Conservation (phyloP, 2,329 filamentous ascomycete genomes). For the Pseudogymnoascus sp. region DNA sequence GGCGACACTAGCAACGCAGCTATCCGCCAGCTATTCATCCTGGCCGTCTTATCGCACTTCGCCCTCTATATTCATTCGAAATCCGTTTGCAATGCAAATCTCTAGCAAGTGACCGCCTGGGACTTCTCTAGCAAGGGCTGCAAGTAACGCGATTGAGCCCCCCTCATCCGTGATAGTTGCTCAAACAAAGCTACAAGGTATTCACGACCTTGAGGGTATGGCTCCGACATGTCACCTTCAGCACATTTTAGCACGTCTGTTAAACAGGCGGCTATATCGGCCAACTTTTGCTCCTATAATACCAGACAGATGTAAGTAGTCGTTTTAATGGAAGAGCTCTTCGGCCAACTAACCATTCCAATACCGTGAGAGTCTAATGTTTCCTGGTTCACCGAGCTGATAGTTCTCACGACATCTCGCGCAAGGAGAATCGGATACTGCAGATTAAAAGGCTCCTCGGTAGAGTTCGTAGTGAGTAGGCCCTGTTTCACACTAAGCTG, state of each 20-base stretch:
- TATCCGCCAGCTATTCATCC: not conserved
- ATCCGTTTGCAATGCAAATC: not conserved
- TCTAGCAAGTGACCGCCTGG: not conserved
- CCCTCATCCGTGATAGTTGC: not conserved
- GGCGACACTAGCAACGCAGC: not conserved
- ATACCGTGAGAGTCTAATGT: not conserved
- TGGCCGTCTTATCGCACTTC: not conserved
- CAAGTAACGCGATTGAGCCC: not conserved
- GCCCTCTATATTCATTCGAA: not conserved
- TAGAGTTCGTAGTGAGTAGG: not conserved
- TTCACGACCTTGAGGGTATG: not conserved
- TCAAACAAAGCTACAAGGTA: not conserved
- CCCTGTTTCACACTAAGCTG: conserved; percentile 3
- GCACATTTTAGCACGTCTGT: conserved; percentile 3
- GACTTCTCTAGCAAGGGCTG: not conserved
- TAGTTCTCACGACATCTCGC: conserved; percentile 2
- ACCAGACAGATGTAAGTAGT: not conserved
- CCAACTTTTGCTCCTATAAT: not conserved
- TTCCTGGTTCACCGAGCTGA: not conserved
- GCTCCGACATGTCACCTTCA: not conserved
- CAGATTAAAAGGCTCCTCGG: not conserved
- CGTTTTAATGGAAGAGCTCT: not conserved
- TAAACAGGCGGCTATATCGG: conserved; percentile 4
- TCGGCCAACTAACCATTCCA: not conserved
- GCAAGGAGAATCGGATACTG: not conserved